A percentile compares a stretch with the other conserved stretches of the same genome.
Conservation (phyloP, 2,329 filamentous ascomycete genomes). For the Scedosporium aurantiacum region DNA sequence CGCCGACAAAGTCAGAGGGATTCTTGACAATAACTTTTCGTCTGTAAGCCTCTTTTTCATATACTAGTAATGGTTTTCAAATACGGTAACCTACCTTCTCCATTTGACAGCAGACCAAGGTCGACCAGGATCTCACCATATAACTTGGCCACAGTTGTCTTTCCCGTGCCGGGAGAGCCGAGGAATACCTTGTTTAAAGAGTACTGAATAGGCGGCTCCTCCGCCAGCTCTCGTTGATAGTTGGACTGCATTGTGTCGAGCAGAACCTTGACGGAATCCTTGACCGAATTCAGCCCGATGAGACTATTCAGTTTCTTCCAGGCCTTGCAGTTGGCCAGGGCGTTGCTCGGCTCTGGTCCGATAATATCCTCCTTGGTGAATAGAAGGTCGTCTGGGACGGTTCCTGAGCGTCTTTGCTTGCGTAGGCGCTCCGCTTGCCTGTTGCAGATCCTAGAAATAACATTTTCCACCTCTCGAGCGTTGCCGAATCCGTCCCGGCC, state of each 20-base stretch:
- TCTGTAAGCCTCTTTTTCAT: neutral
- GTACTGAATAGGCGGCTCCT: slow-evolving; percentile 47
- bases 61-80: neutral
- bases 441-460: slow-evolving; percentile 37
- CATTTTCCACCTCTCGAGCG: slow-evolving; percentile 57
- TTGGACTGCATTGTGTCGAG: slow-evolving; percentile 53
- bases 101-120: slow-evolving; percentile 54
- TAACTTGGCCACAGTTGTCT: slow-evolving; percentile 63
- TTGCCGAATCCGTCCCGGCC: slow-evolving; percentile 63
- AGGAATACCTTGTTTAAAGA: slow-evolving; percentile 60
- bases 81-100: slow-evolving; percentile 39
- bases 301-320: slow-evolving; percentile 48
- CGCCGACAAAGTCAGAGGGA: slow-evolving; percentile 62
- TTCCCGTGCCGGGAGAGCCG: slow-evolving; percentile 64
- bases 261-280: slow-evolving; percentile 45
- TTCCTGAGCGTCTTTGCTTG: slow-evolving; percentile 29
- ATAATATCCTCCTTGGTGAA: slow-evolving; percentile 57
- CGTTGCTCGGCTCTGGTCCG: slow-evolving; percentile 51
- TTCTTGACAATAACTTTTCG: slow-evolving; percentile 53
- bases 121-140: slow-evolving; percentile 60
- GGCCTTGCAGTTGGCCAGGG: slow-evolving; percentile 37
- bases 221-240: slow-evolving; percentile 52
- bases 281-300: slow-evolving; percentile 51
- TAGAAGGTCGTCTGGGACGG: slow-evolving; percentile 41
- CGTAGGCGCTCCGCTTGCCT: slow-evolving; percentile 48